These are phyloP conservation scores for Sanghuangporus baumii DNA, from an alignment of 1,284 basidiomycete genomes.

Conservation along the genomic window DNA sequence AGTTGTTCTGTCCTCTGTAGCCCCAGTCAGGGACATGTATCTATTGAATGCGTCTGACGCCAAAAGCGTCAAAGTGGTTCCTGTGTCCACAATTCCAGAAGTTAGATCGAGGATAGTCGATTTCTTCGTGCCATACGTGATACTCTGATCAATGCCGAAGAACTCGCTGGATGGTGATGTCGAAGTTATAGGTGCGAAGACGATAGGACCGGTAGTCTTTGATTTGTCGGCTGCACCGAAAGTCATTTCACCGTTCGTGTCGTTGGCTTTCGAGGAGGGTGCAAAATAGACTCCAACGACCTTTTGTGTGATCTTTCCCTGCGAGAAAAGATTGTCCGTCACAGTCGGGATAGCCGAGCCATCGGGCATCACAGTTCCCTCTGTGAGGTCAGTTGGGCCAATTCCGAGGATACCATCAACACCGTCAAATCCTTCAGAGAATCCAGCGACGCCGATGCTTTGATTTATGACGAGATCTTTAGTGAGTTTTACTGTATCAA, in stretches of 20 bases:
- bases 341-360: constrained; percentile 19
- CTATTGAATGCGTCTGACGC: constrained; percentile 17
- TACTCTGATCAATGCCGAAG: constrained; percentile 31
- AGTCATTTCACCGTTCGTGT: constrained; percentile 15
- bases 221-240: constrained; percentile 16
- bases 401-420: constrained; percentile 22
- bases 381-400: background rate
- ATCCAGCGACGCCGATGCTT: constrained; percentile 19
- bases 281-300: constrained; percentile 8
- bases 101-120: constrained; percentile 16
- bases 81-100: constrained; percentile 23
- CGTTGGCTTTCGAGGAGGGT: constrained; percentile 3
- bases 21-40: constrained; percentile 16
- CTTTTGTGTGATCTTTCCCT: constrained; percentile 4
- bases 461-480: constrained; percentile 16
- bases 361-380: constrained; percentile 15
- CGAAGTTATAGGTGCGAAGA: constrained; percentile 10
- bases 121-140: constrained; percentile 23
- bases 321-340: constrained; percentile 18
- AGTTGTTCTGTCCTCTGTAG: constrained; percentile 16
- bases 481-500: constrained; percentile 18
- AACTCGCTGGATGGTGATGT: constrained; percentile 25
- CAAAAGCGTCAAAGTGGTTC: constrained; percentile 19
- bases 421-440: constrained; percentile 18
- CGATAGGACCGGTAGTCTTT: constrained; percentile 13